phyloP scores from a whole-genome alignment of 2,329 filamentous ascomycete genomes.

The Penicillium sp. region DNA sequence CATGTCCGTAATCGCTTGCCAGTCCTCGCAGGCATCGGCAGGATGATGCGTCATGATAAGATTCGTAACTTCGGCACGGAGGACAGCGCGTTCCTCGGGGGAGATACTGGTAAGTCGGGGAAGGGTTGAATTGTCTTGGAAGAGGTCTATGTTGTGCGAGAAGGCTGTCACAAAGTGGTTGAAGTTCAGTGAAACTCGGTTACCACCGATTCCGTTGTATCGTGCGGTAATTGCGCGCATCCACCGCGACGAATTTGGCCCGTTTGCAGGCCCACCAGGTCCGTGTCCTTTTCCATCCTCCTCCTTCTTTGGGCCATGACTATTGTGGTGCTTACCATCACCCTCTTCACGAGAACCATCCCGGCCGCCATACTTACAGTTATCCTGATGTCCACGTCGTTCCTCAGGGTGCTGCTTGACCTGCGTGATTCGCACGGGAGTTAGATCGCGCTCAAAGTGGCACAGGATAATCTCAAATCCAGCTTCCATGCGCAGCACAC shows the following conservation, averaged over 20 bases:
- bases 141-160: constrained; percentile 44
- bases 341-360: neutral
- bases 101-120: constrained; percentile 40
- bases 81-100: constrained; percentile 31
- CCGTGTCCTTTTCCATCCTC: constrained; percentile 1
- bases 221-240: constrained; percentile 29
- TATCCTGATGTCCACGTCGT: neutral
- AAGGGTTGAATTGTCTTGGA: constrained; percentile 35
- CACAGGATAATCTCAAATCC: constrained; percentile 71
- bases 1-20: constrained; percentile 67
- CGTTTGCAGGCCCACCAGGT: neutral
- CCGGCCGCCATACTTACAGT: neutral
- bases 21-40: constrained; percentile 48
- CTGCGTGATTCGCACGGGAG: constrained; percentile 34
- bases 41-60: constrained; percentile 40
- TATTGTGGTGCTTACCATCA: neutral
- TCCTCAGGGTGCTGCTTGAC: constrained; percentile 13
- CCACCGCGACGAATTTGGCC: constrained; percentile 11
- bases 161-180: constrained; percentile 51
- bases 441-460: constrained; percentile 52
- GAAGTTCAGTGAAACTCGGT: constrained; percentile 48
- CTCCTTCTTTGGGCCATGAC: neutral
- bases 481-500: constrained; percentile 64
- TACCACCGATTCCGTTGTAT: constrained; percentile 35
- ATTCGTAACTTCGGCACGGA: constrained; percentile 46